Conservation (phyloP, 805 yeast species). For the Sungouiozyma intestinalis region DNA sequence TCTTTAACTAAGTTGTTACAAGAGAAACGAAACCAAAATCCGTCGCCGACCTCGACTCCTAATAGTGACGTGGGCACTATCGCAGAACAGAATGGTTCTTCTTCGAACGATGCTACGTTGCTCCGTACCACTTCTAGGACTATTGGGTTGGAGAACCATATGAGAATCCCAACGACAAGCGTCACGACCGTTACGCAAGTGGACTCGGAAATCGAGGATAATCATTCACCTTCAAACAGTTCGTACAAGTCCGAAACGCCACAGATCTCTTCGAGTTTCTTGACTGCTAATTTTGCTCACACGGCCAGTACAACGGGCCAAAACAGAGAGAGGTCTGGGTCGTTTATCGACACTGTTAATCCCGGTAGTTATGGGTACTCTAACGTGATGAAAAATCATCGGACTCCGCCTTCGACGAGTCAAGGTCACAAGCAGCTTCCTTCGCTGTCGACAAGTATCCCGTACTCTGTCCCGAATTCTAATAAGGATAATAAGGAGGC, state of each 20-base stretch:
- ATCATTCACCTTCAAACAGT: not conserved
- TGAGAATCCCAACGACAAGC: constrained; percentile 14
- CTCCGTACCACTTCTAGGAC: constrained; percentile 11
- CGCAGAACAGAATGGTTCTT: not conserved
- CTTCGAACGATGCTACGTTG: constrained; percentile 2
- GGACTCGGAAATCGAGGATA: constrained; percentile 18
- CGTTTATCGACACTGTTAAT: constrained; percentile 14
- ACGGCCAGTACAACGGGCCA: constrained; percentile 24
- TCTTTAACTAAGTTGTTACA: constrained; percentile 27
- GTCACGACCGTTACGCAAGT: constrained; percentile 23
- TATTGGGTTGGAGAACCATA: constrained; percentile 9
- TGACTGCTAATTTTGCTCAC: constrained; percentile 28
- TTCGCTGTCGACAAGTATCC: constrained; percentile 51
- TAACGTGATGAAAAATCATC: not conserved
- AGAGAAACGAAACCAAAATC: constrained; percentile 22
- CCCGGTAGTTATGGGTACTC: constrained; percentile 3
- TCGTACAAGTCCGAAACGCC: not conserved
- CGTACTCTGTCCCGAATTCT: constrained; percentile 66
- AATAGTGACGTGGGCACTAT: constrained; percentile 2
- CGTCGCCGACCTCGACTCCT: constrained; percentile 5
- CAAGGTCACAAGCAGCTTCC: constrained; percentile 30
- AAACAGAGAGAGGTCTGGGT: constrained; percentile 16
- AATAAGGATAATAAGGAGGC: constrained; percentile 19
- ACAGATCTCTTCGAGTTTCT: constrained; percentile 17
- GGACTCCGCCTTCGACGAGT: constrained; percentile 47